Conservation (phyloP, 331 rosid genomes). For the Cucumis variabilis region DNA sequence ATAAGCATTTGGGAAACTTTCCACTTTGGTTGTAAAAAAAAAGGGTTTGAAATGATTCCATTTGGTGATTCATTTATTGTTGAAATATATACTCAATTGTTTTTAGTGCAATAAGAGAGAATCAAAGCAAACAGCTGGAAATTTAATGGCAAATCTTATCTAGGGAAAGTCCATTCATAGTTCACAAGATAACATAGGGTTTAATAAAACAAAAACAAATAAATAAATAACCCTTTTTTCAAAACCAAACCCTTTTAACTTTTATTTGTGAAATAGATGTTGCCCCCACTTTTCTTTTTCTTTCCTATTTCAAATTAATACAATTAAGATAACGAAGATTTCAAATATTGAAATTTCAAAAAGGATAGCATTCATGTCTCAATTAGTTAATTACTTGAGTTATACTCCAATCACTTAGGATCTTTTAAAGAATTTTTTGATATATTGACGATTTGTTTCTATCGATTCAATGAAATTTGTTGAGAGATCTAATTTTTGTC, state of each 20-base stretch:
- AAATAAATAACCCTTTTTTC: too few species aligned
- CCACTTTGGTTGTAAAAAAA: neutral
- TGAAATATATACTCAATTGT: neutral
- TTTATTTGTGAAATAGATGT: neutral
- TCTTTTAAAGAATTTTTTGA: too few species aligned
- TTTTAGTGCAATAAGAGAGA: conserved; percentile 13
- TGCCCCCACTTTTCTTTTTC: neutral
- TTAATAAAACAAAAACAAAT: neutral
- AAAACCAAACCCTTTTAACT: neutral
- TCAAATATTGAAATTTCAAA: too few species aligned
- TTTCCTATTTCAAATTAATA: too few species aligned
- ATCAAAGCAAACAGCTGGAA: conserved; percentile 29
- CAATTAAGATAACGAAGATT: neutral
- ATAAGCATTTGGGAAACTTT: neutral
- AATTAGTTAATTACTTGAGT: neutral
- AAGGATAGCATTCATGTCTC: too few species aligned
- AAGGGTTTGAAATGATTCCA: conserved; percentile 5
- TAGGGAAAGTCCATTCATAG: conserved; percentile 14
- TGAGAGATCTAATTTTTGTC: too few species aligned
- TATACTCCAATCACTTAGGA: neutral
- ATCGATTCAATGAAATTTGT: too few species aligned
- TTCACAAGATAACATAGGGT: conserved; percentile 29
- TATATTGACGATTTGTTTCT: too few species aligned
- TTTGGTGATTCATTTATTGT: conserved; percentile 3
- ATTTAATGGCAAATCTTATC: conserved; percentile 13